A percentile compares a stretch with the other conserved stretches of the same genome.
Evolutionary conservation across 2,329 filamentous ascomycete species (phyloP).

Genomic region (Alternaria novae-zelandiae): DNA sequence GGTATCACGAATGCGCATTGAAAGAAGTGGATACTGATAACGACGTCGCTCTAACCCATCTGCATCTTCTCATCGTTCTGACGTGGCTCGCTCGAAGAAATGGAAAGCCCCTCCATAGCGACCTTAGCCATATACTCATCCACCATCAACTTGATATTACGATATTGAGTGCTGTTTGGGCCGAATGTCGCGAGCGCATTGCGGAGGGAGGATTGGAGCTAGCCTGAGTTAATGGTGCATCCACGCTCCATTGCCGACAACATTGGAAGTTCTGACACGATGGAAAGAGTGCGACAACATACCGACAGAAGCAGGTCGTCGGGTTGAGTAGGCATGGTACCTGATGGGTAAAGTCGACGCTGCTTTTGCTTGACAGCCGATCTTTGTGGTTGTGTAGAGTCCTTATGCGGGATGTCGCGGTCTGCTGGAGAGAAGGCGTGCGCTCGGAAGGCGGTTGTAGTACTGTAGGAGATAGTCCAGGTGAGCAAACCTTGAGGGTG

Average conservation of each 20-base stretch:
- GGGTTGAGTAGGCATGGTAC: conserved; percentile 26
- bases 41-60: not conserved
- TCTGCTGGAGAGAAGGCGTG: not conserved
- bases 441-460: not conserved
- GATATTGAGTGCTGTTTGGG: conserved; percentile 37
- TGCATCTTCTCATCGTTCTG: conserved; percentile 1
- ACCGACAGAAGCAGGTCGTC: conserved; percentile 40
- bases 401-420: not conserved
- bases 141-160: conserved; percentile 37
- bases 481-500: not conserved
- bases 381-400: not conserved
- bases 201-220: conserved; percentile 46
- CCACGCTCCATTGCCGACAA: not conserved
- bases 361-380: not conserved
- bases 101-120: conserved; percentile 25
- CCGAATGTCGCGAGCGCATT: conserved; percentile 45
- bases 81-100: conserved; percentile 6
- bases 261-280: not conserved
- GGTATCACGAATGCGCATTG: not conserved
- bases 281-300: conserved; percentile 8
- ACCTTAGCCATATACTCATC: conserved; percentile 39
- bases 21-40: not conserved
- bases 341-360: not conserved
- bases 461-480: not conserved
- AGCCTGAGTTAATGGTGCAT: not conserved